phyloP scores from a whole-genome alignment of 1,139 yeast species.

The Blastobotrys indianensis region DNA sequence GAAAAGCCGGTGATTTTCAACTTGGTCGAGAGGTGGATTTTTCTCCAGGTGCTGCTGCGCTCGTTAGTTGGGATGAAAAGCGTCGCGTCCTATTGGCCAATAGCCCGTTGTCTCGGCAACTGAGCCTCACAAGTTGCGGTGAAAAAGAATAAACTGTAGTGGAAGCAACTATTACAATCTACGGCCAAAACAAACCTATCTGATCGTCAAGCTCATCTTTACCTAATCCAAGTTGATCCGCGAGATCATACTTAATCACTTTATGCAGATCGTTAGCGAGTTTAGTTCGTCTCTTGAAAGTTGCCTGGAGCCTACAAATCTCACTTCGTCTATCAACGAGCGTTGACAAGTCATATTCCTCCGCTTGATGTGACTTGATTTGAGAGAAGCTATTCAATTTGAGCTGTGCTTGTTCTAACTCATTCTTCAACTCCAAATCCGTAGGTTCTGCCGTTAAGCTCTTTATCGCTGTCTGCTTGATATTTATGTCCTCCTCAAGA shows the following conservation, averaged over 20 bases:
- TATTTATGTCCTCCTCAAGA: too few species aligned
- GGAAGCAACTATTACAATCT: background rate
- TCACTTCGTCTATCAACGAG: too few species aligned
- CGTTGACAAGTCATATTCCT: too few species aligned
- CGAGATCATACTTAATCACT: conserved; percentile 11
- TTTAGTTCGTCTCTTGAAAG: conserved; percentile 9
- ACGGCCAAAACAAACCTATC: conserved; percentile 8
- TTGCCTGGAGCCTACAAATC: background rate
- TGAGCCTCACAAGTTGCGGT: background rate
- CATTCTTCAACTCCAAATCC: too few species aligned
- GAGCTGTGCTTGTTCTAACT: too few species aligned
- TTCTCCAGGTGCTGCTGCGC: background rate
- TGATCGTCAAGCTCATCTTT: conserved; percentile 8
- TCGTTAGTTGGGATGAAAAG: conserved; percentile 1
- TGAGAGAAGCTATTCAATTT: too few species aligned
- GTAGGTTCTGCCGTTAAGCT: too few species aligned
- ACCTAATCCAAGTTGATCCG: conserved; percentile 4
- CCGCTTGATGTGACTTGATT: too few species aligned
- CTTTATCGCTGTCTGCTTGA: too few species aligned
- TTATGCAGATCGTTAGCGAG: conserved; percentile 15
- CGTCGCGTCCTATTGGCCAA: conserved; percentile 5
- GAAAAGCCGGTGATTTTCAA: background rate
- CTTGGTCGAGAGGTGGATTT: background rate
- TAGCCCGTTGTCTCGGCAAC: background rate
- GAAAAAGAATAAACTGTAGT: background rate